Evolutionary conservation across 352 stramenopile species (phyloP).

Genomic region (Paralagenidium karlingii): DNA sequence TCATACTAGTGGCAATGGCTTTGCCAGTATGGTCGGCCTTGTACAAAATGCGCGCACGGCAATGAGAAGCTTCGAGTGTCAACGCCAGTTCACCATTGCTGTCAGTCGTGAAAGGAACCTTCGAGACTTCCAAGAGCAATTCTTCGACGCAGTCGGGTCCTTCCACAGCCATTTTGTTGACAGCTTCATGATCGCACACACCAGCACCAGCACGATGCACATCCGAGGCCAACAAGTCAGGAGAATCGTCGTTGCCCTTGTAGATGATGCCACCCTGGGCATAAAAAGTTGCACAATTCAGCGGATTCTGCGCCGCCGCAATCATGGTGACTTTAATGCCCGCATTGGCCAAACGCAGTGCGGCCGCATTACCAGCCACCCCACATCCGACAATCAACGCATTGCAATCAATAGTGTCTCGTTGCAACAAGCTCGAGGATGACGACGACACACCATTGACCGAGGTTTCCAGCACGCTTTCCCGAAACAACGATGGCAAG

Average conservation of each 20-base stretch:
- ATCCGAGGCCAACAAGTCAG: constrained; percentile 76
- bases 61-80: constrained; percentile 87
- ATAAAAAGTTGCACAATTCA: constrained; percentile 92
- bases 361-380: constrained; percentile 59
- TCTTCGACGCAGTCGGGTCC: constrained; percentile 83
- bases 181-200: constrained; percentile 82
- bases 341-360: constrained; percentile 57
- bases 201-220: constrained; percentile 85
- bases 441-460: constrained; percentile 7
- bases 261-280: constrained; percentile 96
- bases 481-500: too few species aligned
- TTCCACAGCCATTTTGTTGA: constrained; percentile 87
- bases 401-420: constrained; percentile 39
- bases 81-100: constrained; percentile 53
- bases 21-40: constrained; percentile 89
- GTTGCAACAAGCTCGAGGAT: not conserved
- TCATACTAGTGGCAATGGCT: constrained; percentile 87
- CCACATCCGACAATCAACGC: constrained; percentile 68
- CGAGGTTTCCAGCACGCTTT: too few species aligned
- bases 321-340: constrained; percentile 77
- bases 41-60: constrained; percentile 88
- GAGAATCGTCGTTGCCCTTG: constrained; percentile 78
- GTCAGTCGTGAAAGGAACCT: constrained; percentile 85
- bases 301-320: constrained; percentile 43
- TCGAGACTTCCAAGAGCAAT: constrained; percentile 73